Base-by-base conservation (phyloP, 164 flowering plant species). In the Nelumbo lutea region DNA sequence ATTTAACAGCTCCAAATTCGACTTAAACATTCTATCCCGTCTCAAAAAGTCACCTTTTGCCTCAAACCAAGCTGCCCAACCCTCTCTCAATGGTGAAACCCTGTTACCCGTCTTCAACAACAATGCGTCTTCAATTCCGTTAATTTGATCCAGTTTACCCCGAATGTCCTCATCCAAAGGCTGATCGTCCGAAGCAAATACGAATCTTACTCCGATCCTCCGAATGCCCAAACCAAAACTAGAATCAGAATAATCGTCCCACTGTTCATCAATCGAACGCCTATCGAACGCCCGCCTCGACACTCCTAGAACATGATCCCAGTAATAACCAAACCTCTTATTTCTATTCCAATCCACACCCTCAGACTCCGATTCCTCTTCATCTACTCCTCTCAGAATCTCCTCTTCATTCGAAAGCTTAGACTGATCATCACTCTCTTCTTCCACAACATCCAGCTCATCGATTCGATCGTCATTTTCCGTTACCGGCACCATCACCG, bases 51-150 rank as follows among this genome's bases (percentile, higher is more conserved):
- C 95, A 44, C 89, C 76, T 77, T 93, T 96, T 65, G 83, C 83
- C 68, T 96, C 99, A 70, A 93, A 96, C 98, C 98, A 96, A 39
- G 77, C 77, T 0, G 95, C 93, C 99, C 99, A 96, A 3, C 92
- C 96, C 52, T 90, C 91, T 73, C 97, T 90, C 80, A 93, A 74
- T 0, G 83, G 80, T 9, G 93, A 85, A 8, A 55, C 83, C 57
- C 77, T 78, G 13, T 64, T 15, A 6, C 73, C 76, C 11, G 65
- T 59, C 76, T 88, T 92, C 84, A 96, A 69, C 84, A 96, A 70
- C 64, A 96, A 77, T 1, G 87, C 93, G 61, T 96, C 99, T 70
- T 96, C 99, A 5, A 93, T 68, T 1, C 79, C 74, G 41, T 6
- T 69, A 42, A 93, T 87, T 53, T 80, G 82, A 11, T 69, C 77